Percentiles rank a stretch among this genome's conserved stretches.
phyloP scores from a whole-genome alignment of 371 early-diverging fungal species.

The Mucor racemosus region DNA sequence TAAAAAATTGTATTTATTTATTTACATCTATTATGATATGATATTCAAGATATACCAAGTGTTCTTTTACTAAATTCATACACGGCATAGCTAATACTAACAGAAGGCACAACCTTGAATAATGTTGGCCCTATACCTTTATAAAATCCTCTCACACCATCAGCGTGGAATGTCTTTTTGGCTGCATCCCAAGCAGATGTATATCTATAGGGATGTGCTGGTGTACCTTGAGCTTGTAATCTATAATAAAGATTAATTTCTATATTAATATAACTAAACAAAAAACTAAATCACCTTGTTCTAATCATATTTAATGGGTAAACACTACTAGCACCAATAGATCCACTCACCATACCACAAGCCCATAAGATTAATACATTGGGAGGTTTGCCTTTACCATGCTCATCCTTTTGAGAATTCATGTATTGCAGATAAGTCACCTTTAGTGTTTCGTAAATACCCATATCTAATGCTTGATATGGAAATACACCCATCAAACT shows the following conservation, averaged over 20 bases:
- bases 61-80: slow-evolving; percentile 66
- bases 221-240: slow-evolving; percentile 86
- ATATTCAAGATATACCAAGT: slow-evolving; percentile 47
- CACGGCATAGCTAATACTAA: slow-evolving; percentile 67
- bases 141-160: slow-evolving; percentile 86
- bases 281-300: slow-evolving; percentile 63
- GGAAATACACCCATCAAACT: slow-evolving; percentile 79
- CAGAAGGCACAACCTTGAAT: slow-evolving; percentile 73
- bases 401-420: slow-evolving; percentile 39
- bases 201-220: slow-evolving; percentile 75
- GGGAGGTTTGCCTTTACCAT: slow-evolving; percentile 37
- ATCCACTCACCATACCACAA: slow-evolving; percentile 78
- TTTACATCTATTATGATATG: neutral
- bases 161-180: slow-evolving; percentile 69
- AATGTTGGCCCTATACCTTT: slow-evolving; percentile 85
- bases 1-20: neutral
- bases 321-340: slow-evolving; percentile 75
- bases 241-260: slow-evolving; percentile 38
- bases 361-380: slow-evolving; percentile 65
- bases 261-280: neutral
- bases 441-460: slow-evolving; percentile 79
- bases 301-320: slow-evolving; percentile 81
- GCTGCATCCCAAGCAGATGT: slow-evolving; percentile 73
- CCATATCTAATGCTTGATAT: slow-evolving; percentile 81
- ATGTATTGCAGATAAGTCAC: slow-evolving; percentile 65